These are phyloP conservation scores for Panus rudis DNA, from an alignment of 768 basidiomycete species.

Conservation along the genomic window DNA sequence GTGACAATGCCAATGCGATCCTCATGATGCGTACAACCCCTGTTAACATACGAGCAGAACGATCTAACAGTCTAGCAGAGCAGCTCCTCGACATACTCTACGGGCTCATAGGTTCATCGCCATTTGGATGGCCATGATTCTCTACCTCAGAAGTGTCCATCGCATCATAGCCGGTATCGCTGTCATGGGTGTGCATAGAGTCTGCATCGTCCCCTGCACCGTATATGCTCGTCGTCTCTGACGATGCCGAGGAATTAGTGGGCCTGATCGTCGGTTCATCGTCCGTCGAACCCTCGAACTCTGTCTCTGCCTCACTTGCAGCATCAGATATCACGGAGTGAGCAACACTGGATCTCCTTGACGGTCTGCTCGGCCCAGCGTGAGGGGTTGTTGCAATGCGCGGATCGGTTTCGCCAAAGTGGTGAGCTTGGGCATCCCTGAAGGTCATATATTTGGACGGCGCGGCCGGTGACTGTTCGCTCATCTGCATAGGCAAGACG, in stretches of 20 bases:
- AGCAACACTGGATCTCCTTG: conserved; percentile 14
- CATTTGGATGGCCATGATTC: neutral
- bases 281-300: conserved; percentile 58
- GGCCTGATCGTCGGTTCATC: conserved; percentile 80
- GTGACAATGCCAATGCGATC: no score
- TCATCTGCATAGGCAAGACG: conserved; percentile 16
- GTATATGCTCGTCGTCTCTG: conserved; percentile 2
- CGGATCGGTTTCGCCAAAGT: conserved; percentile 1
- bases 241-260: conserved; percentile 20
- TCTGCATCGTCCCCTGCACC: neutral
- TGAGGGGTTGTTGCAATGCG: conserved; percentile 14
- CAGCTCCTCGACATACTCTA: neutral
- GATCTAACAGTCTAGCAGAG: neutral
- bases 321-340: conserved; percentile 16
- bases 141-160: neutral
- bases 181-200: neutral
- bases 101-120: neutral
- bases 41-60: neutral
- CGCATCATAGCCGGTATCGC: conserved; percentile 1
- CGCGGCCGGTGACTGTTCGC: conserved; percentile 20
- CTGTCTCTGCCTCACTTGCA: conserved; percentile 34
- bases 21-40: no score
- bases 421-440: conserved; percentile 39
- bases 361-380: conserved; percentile 7
- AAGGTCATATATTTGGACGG: conserved; percentile 48